phyloP scores from a whole-genome alignment of 2,329 filamentous ascomycete species.

The Cercospora beticola region DNA sequence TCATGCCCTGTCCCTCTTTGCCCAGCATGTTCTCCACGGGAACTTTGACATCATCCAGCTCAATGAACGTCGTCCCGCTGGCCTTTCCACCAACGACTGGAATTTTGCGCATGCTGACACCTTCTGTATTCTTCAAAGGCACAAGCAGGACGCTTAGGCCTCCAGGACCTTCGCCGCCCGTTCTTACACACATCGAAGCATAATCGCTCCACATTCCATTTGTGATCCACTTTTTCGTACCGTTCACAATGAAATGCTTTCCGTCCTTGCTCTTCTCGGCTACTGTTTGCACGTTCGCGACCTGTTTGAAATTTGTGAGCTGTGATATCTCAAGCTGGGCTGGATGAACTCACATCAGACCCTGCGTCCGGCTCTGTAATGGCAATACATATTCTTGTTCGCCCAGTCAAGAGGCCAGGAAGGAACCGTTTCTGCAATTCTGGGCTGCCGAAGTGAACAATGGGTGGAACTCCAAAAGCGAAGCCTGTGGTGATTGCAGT shows the following conservation, averaged over 20 bases:
- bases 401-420: conserved; percentile 70
- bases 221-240: conserved; percentile 81
- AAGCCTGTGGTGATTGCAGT: conserved; percentile 63
- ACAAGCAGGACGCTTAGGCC: conserved; percentile 75
- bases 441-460: conserved; percentile 45
- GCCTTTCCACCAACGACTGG: conserved; percentile 66
- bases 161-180: conserved; percentile 60
- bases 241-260: conserved; percentile 67
- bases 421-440: conserved; percentile 60
- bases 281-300: conserved; percentile 75
- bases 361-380: conserved; percentile 87
- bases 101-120: conserved; percentile 45
- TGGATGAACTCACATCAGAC: conserved; percentile 53
- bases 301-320: conserved; percentile 36
- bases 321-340: not conserved
- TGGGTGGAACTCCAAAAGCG: not conserved
- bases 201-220: conserved; percentile 78
- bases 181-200: conserved; percentile 71
- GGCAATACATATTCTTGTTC: conserved; percentile 83
- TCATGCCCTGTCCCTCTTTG: conserved; percentile 79
- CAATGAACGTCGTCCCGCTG: conserved; percentile 74
- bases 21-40: conserved; percentile 76
- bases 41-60: conserved; percentile 83
- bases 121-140: conserved; percentile 70
- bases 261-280: conserved; percentile 74